These are phyloP conservation scores for Anisogramma anomala DNA, from an alignment of 2,329 filamentous ascomycete genomes.

Conservation along the genomic window DNA sequence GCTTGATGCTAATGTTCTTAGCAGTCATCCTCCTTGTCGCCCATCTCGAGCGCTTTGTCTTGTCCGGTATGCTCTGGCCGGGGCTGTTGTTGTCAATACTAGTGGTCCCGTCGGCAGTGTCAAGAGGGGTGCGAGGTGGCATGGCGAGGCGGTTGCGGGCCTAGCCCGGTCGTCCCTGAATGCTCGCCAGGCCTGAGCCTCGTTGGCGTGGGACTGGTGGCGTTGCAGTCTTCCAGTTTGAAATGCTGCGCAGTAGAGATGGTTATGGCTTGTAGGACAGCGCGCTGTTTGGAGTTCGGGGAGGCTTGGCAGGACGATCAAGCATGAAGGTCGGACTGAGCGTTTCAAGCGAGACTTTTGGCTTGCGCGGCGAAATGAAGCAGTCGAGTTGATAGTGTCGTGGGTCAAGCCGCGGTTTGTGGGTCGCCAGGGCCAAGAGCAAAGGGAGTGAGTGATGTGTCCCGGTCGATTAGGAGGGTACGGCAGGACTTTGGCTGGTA, in stretches of 20 bases:
- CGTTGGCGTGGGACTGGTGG: constrained; percentile 17
- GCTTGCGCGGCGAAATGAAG: no score
- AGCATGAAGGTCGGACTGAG: no score
- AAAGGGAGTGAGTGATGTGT: constrained; percentile 5
- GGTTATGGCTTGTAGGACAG: not conserved
- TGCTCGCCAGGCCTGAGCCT: constrained; percentile 31
- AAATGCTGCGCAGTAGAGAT: not conserved
- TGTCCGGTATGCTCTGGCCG: constrained; percentile 38
- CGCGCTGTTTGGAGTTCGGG: not conserved
- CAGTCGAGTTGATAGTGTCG: no score
- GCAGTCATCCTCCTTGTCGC: constrained; percentile 81
- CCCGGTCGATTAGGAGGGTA: not conserved
- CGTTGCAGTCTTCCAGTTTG: constrained; percentile 1
- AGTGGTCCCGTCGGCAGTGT: constrained; percentile 8
- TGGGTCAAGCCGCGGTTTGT: no score
- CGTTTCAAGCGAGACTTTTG: not conserved
- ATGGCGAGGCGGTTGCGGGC: constrained; percentile 29
- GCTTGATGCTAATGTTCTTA: constrained; percentile 65
- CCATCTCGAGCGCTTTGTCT: constrained; percentile 78
- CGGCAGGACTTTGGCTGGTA: no score
- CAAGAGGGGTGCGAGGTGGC: constrained; percentile 18
- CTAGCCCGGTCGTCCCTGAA: constrained; percentile 31
- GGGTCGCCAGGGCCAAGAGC: not conserved
- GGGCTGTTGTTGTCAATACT: constrained; percentile 12
- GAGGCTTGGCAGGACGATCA: not conserved